These are phyloP conservation scores for Venturia nashicola DNA, from an alignment of 2,329 filamentous ascomycete species.

Conservation along the genomic window DNA sequence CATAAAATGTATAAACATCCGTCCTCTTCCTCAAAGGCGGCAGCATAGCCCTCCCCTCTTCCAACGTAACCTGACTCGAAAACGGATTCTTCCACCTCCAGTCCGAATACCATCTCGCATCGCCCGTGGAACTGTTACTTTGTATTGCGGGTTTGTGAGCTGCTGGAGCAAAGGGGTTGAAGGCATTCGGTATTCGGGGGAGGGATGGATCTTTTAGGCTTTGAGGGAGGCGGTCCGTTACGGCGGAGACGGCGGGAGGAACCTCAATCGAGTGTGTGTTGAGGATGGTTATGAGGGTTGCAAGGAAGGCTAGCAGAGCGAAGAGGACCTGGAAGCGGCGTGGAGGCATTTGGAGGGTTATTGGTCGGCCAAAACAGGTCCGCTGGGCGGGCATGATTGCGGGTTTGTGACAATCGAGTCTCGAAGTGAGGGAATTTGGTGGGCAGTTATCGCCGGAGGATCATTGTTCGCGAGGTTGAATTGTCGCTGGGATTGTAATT, in stretches of 20 bases:
- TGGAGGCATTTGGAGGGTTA: conserved; percentile 27
- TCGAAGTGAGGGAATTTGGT: conserved; percentile 2
- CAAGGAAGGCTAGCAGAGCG: conserved; percentile 19
- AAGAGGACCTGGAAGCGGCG: conserved; percentile 34
- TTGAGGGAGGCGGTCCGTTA: conserved; percentile 25
- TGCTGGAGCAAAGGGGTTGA: conserved; percentile 51
- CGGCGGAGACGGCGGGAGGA: conserved; percentile 16
- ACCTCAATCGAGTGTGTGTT: conserved; percentile 17
- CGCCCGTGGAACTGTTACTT: conserved; percentile 65
- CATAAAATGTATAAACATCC: conserved; percentile 85
- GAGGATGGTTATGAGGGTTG: conserved; percentile 26
- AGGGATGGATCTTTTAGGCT: conserved; percentile 27
- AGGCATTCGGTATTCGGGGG: conserved; percentile 18
- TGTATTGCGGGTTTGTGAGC: conserved; percentile 63
- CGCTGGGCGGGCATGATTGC: conserved; percentile 22
- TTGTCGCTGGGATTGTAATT: not conserved
- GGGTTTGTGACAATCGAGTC: not conserved
- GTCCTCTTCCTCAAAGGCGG: conserved; percentile 61
- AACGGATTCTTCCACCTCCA: conserved; percentile 89
- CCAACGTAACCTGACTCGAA: conserved; percentile 65
- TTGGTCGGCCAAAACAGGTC: conserved; percentile 20
- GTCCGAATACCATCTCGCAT: conserved; percentile 74
- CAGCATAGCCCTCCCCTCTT: conserved; percentile 72
- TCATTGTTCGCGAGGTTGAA: conserved; percentile 9
- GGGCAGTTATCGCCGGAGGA: conserved; percentile 12